A percentile compares a stretch with the other conserved stretches of the same genome.
These are phyloP conservation scores for Saturnispora besseyi DNA, from an alignment of 805 yeast genomes.

Conservation along the genomic window DNA sequence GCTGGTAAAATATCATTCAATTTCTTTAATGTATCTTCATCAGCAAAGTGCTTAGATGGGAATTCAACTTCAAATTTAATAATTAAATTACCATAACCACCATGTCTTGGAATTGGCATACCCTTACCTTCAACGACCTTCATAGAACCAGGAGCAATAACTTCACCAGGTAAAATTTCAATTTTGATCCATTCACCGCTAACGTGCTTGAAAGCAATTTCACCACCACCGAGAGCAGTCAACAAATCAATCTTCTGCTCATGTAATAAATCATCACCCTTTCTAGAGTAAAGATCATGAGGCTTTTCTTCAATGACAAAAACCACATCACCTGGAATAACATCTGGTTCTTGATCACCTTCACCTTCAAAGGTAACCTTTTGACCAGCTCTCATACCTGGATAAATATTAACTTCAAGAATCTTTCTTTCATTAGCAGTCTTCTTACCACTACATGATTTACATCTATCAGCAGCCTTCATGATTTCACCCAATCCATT, in stretches of 20 bases:
- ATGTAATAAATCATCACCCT: slow-evolving; percentile 78
- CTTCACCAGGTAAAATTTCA: slow-evolving; percentile 82
- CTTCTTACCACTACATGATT: slow-evolving; percentile 81
- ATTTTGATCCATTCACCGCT: slow-evolving; percentile 88
- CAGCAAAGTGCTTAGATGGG: slow-evolving; percentile 68
- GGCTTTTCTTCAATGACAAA: slow-evolving; percentile 87
- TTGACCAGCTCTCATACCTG: slow-evolving; percentile 96
- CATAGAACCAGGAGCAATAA: slow-evolving; percentile 71
- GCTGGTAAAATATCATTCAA: slow-evolving; percentile 76
- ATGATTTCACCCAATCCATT: slow-evolving; percentile 86
- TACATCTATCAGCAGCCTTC: slow-evolving; percentile 82
- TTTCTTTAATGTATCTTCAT: slow-evolving; percentile 62
- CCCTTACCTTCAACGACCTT: slow-evolving; percentile 89
- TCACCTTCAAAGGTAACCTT: slow-evolving; percentile 86
- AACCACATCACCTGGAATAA: slow-evolving; percentile 93
- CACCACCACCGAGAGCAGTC: slow-evolving; percentile 96
- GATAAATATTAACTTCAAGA: slow-evolving; percentile 87
- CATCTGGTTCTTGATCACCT: slow-evolving; percentile 95
- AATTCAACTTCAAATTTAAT: slow-evolving; percentile 81
- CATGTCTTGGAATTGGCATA: slow-evolving; percentile 91
- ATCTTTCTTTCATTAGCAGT: slow-evolving; percentile 82
- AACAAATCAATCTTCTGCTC: slow-evolving; percentile 84
- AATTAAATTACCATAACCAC: slow-evolving; percentile 81
- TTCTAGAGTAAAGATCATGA: slow-evolving; percentile 74
- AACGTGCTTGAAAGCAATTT: slow-evolving; percentile 76